Percentiles rank a stretch among this genome's conserved stretches.
These are phyloP conservation scores for Alternaria hordeiaustralica DNA, from an alignment of 2,329 filamentous ascomycete genomes.

Conservation along the genomic window DNA sequence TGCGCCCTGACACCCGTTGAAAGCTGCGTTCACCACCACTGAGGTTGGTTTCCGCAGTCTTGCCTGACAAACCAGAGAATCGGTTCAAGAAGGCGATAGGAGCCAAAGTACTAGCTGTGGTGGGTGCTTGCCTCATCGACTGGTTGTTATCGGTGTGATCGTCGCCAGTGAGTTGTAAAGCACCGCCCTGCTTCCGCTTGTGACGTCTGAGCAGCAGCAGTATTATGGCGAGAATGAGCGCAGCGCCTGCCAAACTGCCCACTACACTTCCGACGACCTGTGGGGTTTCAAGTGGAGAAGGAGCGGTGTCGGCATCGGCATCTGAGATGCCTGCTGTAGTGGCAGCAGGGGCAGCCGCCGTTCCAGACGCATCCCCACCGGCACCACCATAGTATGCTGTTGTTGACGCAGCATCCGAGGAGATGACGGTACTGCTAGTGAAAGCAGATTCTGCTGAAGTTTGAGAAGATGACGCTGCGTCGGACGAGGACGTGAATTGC, in stretches of 20 bases:
- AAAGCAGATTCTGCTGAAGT: conserved; percentile 18
- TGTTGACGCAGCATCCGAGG: conserved; percentile 16
- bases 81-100: conserved; percentile 49
- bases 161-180: conserved; percentile 40
- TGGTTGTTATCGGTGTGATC: conserved; percentile 36
- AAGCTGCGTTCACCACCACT: conserved; percentile 53
- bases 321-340: conserved; percentile 18
- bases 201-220: conserved; percentile 62
- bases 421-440: conserved; percentile 12
- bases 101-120: conserved; percentile 46
- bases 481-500: conserved; percentile 16
- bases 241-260: conserved; percentile 65
- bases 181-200: conserved; percentile 46
- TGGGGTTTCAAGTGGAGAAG: conserved; percentile 53
- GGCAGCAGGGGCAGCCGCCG: conserved; percentile 21
- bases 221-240: conserved; percentile 58
- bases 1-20: conserved; percentile 56
- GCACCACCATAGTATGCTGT: conserved; percentile 17
- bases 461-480: conserved; percentile 10
- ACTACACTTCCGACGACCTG: conserved; percentile 68
- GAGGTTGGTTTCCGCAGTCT: conserved; percentile 45
- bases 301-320: conserved; percentile 14
- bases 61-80: conserved; percentile 48
- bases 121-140: conserved; percentile 48
- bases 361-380: conserved; percentile 22